These are phyloP conservation scores for Medicago ruthenica DNA, from an alignment of 306 rosid species.

Conservation along the genomic window DNA sequence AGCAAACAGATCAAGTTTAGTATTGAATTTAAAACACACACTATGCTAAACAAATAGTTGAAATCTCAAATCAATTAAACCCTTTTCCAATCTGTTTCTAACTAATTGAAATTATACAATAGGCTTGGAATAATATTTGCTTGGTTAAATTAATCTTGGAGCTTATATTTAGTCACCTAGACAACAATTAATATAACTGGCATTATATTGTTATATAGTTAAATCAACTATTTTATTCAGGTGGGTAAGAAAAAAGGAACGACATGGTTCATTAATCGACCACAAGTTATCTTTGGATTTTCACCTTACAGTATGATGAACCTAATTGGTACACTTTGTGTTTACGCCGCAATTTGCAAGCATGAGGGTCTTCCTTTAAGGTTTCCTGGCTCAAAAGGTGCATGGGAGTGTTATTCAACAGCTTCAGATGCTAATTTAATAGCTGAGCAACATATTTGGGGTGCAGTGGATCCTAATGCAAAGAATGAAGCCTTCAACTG, in stretches of 20 bases:
- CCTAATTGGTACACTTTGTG: conserved; percentile 58
- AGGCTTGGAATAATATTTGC: too few species aligned
- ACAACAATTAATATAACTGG: too few species aligned
- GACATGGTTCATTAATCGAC: conserved; percentile 70
- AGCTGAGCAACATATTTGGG: conserved; percentile 83
- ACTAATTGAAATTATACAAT: too few species aligned
- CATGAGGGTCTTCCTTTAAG: conserved; percentile 60
- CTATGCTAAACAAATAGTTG: too few species aligned
- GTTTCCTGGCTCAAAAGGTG: conserved; percentile 60
- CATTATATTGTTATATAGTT: too few species aligned
- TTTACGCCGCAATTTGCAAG: conserved; percentile 75
- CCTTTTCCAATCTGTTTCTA: too few species aligned
- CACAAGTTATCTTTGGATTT: conserved; percentile 64
- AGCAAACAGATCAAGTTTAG: too few species aligned
- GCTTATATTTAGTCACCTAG: too few species aligned
- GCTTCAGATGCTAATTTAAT: conserved; percentile 74
- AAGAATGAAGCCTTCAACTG: conserved; percentile 67
- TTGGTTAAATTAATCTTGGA: too few species aligned
- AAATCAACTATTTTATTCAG: neutral
- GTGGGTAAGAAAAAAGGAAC: conserved; percentile 44
- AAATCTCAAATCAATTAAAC: too few species aligned
- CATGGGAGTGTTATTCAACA: conserved; percentile 54
- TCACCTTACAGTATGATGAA: conserved; percentile 77
- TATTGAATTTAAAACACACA: too few species aligned
- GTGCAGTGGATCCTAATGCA: conserved; percentile 71